Evolutionary conservation across 2,329 filamentous ascomycete genomes (phyloP), one percentile per base, ranked within the genome.

Genomic region (Colletotrichum shisoi): DNA sequence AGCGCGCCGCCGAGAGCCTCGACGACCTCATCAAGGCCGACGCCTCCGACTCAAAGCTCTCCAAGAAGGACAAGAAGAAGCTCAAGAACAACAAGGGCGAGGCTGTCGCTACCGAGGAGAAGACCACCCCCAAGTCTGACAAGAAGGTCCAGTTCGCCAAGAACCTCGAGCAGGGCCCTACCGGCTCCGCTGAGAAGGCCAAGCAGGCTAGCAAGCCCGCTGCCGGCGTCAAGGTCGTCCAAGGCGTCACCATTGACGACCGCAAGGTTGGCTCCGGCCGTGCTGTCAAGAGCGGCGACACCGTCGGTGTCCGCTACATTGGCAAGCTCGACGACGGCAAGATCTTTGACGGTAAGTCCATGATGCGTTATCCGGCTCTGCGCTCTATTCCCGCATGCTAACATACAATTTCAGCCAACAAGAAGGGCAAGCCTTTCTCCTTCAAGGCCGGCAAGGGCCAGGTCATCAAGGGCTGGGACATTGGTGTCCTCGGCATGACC

Each of bases 81-180:
- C 86, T 94, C 71, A 96, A 96, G 89, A 97, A 97, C 86, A 98
- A 98, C 85, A 92, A 96, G 78, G 95, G 94, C 72, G 91, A 97
- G 77, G 89, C 95, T 67, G 87, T 91, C 68, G 81, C 85, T 58
- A 81, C 83, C 51, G 86, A 89, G 73, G 81, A 85, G 71, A 81
- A 85, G 72, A 62, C 62, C 24, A 88, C 87, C 84, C 72, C 77
- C 69, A 88, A 88, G 84, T 82, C 84, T 64, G 91, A 91, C 79
- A 97, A 97, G 88, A 98, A 97, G 85, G 95, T 99, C 69, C 93
- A 97, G 80, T 99, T 99, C 79, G 94, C 95, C 77, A 97, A 98
- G 87, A 94, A 98, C 80, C 92, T 99, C 70, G 95, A 98, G 85
- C 93, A 96, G 81, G 95, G 95, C 68, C 95, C 95, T 70, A 96